Evolutionary conservation across 192 early-diverging fungal genomes (phyloP), one percentile per base, ranked within the genome.

Genomic region (Mortierella antarctica): DNA sequence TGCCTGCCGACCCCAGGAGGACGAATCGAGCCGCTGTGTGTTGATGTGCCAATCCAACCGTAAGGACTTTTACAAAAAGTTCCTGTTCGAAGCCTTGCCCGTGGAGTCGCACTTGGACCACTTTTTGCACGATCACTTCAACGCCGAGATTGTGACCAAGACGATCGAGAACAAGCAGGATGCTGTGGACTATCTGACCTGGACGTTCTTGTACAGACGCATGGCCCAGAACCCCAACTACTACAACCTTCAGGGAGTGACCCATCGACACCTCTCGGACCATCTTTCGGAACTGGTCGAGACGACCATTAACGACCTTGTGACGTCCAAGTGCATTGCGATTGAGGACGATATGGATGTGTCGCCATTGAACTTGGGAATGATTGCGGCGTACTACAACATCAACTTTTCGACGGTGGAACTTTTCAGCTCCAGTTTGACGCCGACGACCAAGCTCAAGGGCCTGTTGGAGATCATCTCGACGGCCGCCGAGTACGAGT

Each of bases 1-100:
- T 14, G 96, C 97, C 6, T 92, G 93, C 18, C 83, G 90, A 7
- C 92, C 93, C 40, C 65, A 78, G 15, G 67, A 87, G 10, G 92
- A 91, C 66, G 84, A 89, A 41, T 86, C 88, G 49, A 96, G 92
- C 2, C 83, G 87, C 21, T 96, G 96, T 66, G 91, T 97, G 17
- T 82, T 99, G 46, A 98, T 99, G 97, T 98, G 96, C 56, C 94
- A 93, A 84, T 87, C 89, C 12, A 94, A 91, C 60, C 96, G 98
- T 76, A 97, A 97, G 82, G 96, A 97, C 42, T 96, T 96, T 69
- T 99, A 96, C 89, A 98, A 98, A 65, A 96, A 96, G 84, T 99
- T 99, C 84, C 82, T 99, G 76, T 93, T 95, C 62, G 98, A 99
- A 85, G 94, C 97, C 2, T 71, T 99, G 23, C 97, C 97, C 0